Base-by-base conservation (phyloP, 2,329 filamentous ascomycete species). In the Colletotrichum karsti region DNA sequence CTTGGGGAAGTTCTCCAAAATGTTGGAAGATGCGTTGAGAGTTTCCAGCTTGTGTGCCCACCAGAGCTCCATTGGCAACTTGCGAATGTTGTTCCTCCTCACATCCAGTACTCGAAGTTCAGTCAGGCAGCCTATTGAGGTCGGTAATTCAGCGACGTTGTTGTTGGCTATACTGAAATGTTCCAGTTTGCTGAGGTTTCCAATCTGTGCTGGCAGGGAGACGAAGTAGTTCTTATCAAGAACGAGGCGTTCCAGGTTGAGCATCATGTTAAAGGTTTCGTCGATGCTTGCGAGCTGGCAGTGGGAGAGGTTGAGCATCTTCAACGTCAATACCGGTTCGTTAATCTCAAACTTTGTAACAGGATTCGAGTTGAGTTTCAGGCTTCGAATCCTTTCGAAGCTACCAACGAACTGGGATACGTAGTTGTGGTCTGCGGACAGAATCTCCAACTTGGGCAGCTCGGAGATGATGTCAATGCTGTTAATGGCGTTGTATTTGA, bases 191-290 rank as follows among this genome's bases (percentile, higher is more conserved):
- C 89, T 90, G 48, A 99, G 83, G 70, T 92, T 93, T 15, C 95
- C 95, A 67, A 99, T 93, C 69, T 97, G 92, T 61, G 89, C 87
- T 0, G 95, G 96, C 24, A 99, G 83, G 1, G 93, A 95, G 1
- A 96, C 94, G 73, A 99, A 97, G 77, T 98, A 97, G 75, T 99
- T 99, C 77, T 93, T 95, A 80, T 98, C 95, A 60, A 99, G 85
- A 18, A 95, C 91, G 22, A 99, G 86, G 74, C 95, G 94, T 65
- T 95, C 93, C 48, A 99, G 80, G 73, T 94, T 96, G 8, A 92
- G 88, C 81, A 98, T 91, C 76, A 95, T 94, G 72, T 92, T 91
- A 76, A 97, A 98, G 13, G 95, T 88, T 50, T 93, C 91, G 76
- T 98, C 96, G 58, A 99, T 91, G 75, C 94, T 93, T 3, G 95